phyloP scores from a whole-genome alignment of 2,329 filamentous ascomycete genomes.

The Diaporthe amygdali region DNA sequence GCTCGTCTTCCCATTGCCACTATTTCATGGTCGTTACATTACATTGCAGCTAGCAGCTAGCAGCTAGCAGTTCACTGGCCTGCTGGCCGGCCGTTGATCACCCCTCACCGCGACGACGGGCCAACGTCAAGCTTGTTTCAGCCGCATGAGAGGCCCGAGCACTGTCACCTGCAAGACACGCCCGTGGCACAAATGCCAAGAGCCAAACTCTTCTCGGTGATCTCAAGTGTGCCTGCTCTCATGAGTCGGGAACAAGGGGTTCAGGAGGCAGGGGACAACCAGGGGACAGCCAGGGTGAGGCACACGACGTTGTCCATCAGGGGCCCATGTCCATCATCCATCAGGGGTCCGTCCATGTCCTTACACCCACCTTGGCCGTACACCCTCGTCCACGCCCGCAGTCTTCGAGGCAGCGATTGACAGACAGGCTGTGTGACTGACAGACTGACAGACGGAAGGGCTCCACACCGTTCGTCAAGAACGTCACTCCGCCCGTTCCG shows the following conservation, averaged over 20 bases:
- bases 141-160: conserved; percentile 8
- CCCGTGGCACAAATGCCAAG: conserved; percentile 1
- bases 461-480: background rate
- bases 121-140: conserved; percentile 14
- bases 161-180: conserved; percentile 10
- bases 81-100: background rate
- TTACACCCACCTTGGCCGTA: too few species aligned
- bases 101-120: background rate
- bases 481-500: background rate
- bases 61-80: background rate
- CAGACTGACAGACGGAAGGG: background rate
- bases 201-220: background rate
- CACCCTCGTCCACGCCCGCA: background rate
- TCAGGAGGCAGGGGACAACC: background rate
- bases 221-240: background rate
- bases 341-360: background rate
- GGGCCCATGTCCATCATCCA: background rate
- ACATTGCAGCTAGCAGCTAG: background rate
- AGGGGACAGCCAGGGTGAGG: background rate
- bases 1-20: background rate
- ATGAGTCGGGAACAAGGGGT: conserved; percentile 5
- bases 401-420: background rate
- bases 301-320: too few species aligned
- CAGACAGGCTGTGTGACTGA: too few species aligned
- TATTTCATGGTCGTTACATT: background rate